Conservation (phyloP, 805 yeast genomes). For the Pichia manshurica region DNA sequence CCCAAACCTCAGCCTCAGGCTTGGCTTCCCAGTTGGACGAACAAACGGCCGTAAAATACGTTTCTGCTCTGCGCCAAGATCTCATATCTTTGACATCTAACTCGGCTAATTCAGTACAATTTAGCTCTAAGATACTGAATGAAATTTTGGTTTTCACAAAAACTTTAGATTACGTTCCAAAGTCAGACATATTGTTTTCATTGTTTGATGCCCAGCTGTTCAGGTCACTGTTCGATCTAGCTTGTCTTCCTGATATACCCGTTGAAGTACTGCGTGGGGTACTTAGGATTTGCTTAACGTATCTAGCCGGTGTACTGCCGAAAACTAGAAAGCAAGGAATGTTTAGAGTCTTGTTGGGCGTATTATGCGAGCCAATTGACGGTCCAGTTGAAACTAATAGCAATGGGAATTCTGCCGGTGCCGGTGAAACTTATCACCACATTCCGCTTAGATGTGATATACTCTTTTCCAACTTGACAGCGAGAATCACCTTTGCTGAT, state of each 20-base stretch:
- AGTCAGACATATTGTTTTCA: conserved; percentile 21
- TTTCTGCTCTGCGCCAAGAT: conserved; percentile 16
- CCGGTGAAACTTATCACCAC: conserved; percentile 14
- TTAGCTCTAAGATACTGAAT: conserved; percentile 38
- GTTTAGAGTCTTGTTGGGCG: conserved; percentile 21
- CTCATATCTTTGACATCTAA: background rate
- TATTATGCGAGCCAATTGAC: conserved; percentile 17
- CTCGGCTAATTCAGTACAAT: background rate
- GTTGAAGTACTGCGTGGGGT: conserved; percentile 23
- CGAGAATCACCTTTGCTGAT: conserved; percentile 39
- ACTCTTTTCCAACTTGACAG: conserved; percentile 38
- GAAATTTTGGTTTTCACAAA: conserved; percentile 50
- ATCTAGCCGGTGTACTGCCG: conserved; percentile 41
- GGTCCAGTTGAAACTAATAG: conserved; percentile 28
- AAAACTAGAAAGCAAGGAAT: conserved; percentile 27
- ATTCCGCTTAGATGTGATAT: conserved; percentile 17
- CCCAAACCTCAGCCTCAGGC: background rate
- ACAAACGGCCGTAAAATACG: conserved; percentile 18
- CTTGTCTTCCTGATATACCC: conserved; percentile 18
- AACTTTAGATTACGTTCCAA: conserved; percentile 42
- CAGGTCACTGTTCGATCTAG: conserved; percentile 20
- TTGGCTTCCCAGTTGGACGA: conserved; percentile 18
- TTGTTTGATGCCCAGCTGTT: conserved; percentile 24
- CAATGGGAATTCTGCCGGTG: conserved; percentile 24
- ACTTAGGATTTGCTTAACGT: conserved; percentile 30